phyloP scores from a whole-genome alignment of 345 rosid species.

The Adansonia digitata region DNA sequence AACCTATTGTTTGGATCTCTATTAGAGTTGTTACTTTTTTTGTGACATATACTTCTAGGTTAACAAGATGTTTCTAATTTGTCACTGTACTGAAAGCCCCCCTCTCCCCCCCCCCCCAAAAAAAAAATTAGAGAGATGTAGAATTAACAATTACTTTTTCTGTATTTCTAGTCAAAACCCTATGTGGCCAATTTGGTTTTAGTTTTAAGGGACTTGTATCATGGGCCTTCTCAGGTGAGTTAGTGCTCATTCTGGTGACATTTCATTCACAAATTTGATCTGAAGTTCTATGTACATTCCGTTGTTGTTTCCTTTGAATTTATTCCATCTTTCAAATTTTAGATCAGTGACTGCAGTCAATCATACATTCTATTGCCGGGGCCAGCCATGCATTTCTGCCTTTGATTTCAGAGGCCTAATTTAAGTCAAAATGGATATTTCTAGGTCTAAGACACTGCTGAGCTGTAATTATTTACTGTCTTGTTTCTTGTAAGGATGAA shows the following conservation, averaged over 20 bases:
- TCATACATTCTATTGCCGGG: background rate
- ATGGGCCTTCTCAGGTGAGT: background rate
- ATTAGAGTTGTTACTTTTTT: background rate
- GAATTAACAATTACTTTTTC: background rate
- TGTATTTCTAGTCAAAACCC: background rate
- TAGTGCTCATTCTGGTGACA: background rate
- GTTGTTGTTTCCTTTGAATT: background rate
- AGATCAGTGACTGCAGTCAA: background rate
- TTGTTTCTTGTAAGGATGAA: background rate
- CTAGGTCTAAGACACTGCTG: background rate
- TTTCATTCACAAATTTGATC: background rate
- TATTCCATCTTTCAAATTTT: background rate
- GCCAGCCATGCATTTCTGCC: background rate
- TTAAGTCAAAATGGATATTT: background rate
- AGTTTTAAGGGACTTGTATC: background rate
- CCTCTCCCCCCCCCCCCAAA: background rate
- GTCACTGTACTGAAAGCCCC: background rate
- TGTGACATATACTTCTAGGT: background rate
- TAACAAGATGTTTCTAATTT: background rate
- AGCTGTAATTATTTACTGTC: background rate
- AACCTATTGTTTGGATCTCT: background rate
- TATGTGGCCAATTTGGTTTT: background rate
- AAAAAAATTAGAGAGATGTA: background rate
- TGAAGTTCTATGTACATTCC: background rate
- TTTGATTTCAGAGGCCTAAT: conserved; percentile 4